Conservation (phyloP, 2,329 filamentous ascomycete genomes). For the Coniochaeta sp. region DNA sequence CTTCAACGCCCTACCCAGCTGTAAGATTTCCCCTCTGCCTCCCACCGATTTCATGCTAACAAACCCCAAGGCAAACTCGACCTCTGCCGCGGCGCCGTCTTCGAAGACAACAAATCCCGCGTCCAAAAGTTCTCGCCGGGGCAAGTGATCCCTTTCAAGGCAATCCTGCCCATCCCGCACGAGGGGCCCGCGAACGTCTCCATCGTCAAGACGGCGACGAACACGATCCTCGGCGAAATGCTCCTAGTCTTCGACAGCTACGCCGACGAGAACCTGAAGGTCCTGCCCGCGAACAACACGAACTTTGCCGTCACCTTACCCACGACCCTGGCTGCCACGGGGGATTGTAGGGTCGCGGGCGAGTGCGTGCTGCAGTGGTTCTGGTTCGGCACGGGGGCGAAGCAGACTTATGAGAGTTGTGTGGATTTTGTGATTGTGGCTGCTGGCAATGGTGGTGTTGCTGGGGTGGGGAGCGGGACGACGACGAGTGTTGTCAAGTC, state of each 20-base stretch:
- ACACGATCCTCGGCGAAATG: conserved; percentile 43
- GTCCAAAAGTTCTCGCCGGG: conserved; percentile 35
- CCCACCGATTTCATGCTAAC: conserved; percentile 4
- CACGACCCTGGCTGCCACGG: conserved; percentile 15
- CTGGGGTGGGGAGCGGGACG: background rate
- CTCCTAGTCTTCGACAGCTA: conserved; percentile 50
- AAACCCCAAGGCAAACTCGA: conserved; percentile 28
- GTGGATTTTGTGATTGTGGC: conserved; percentile 24
- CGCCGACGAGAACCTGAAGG: conserved; percentile 34
- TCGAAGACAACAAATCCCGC: conserved; percentile 34
- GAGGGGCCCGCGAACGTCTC: conserved; percentile 47
- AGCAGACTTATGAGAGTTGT: conserved; percentile 32
- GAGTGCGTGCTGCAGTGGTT: conserved; percentile 38
- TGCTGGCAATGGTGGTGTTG: background rate
- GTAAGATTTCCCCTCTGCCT: conserved; percentile 14
- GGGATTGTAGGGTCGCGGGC: conserved; percentile 20
- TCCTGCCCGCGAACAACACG: conserved; percentile 33
- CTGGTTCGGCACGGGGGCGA: conserved; percentile 27
- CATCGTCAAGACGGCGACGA: conserved; percentile 45
- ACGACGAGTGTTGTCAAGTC: background rate
- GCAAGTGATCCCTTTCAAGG: conserved; percentile 33
- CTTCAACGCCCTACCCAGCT: conserved; percentile 13
- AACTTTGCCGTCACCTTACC: conserved; percentile 34
- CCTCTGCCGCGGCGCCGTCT: conserved; percentile 39
- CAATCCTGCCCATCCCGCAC: conserved; percentile 35